Conservation (phyloP, 441 rosid species). For the Populus tomentosa region DNA sequence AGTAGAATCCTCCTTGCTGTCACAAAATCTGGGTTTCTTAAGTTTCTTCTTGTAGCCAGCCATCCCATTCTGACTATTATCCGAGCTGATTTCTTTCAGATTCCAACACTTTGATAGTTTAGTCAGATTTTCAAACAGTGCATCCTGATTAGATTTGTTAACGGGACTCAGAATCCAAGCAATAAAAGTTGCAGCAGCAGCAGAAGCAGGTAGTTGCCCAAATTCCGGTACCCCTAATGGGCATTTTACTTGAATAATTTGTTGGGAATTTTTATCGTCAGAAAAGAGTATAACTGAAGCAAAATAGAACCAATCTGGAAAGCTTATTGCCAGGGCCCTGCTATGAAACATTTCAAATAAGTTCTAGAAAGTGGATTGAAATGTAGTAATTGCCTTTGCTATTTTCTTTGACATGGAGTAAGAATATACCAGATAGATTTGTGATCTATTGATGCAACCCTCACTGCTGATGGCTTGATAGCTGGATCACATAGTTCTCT, state of each 20-base stretch:
- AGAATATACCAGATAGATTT: conserved; percentile 59
- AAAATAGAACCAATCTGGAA: conserved; percentile 82
- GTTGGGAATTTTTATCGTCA: conserved; percentile 24
- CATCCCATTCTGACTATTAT: conserved; percentile 22
- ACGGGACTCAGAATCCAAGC: conserved; percentile 64
- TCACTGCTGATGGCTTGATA: conserved; percentile 24
- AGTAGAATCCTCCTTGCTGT: conserved; percentile 19
- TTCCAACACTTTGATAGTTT: conserved; percentile 49
- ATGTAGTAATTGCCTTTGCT: background rate
- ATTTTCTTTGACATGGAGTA: conserved; percentile 1
- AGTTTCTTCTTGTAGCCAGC: conserved; percentile 42
- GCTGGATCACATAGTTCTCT: conserved; percentile 20
- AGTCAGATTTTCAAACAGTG: conserved; percentile 42
- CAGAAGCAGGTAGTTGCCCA: conserved; percentile 27
- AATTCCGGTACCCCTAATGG: conserved; percentile 10
- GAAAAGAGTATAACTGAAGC: conserved; percentile 60
- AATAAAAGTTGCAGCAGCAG: conserved; percentile 64
- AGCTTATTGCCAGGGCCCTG: conserved; percentile 80
- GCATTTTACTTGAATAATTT: conserved; percentile 21
- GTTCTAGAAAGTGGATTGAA: background rate
- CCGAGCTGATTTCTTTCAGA: conserved; percentile 26
- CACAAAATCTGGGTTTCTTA: conserved; percentile 33
- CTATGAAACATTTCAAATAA: conserved; percentile 18
- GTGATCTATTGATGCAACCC: conserved; percentile 36
- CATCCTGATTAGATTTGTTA: conserved; percentile 42